Evolutionary conservation across 495 filamentous ascomycete species (phyloP).

Genomic region (Penicillium pancosmium): DNA sequence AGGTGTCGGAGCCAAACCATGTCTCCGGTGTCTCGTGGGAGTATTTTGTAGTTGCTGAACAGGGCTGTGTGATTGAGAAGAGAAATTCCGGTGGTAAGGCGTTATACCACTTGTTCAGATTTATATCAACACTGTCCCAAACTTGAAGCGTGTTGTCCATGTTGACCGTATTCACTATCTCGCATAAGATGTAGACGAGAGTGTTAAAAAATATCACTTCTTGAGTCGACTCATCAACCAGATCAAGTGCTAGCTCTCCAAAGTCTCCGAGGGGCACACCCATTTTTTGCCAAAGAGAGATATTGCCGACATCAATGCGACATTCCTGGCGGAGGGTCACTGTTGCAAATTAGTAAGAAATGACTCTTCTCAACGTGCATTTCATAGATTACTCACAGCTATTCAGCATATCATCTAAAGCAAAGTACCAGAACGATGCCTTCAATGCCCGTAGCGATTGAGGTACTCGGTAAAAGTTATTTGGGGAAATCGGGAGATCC

Average conservation of each 20-base stretch:
- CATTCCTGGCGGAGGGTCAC: constrained; percentile 50
- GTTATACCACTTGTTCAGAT: constrained; percentile 16
- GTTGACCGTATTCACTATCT: constrained; percentile 44
- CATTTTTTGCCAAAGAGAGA: constrained; percentile 49
- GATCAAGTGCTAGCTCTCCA: constrained; percentile 20
- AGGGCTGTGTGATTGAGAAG: constrained; percentile 9
- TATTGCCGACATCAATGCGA: constrained; percentile 47
- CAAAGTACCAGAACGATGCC: constrained; percentile 24
- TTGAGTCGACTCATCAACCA: neutral
- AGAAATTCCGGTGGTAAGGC: constrained; percentile 11
- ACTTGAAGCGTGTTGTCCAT: neutral
- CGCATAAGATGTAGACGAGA: constrained; percentile 50
- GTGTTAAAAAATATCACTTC: constrained; percentile 20
- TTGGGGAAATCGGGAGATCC: neutral
- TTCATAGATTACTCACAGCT: constrained; percentile 12
- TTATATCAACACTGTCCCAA: constrained; percentile 12
- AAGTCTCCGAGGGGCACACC: constrained; percentile 46
- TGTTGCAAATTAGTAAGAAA: constrained; percentile 7
- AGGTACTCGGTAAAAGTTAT: constrained; percentile 3
- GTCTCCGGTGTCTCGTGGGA: constrained; percentile 35
- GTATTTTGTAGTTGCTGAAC: neutral
- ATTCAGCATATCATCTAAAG: constrained; percentile 24
- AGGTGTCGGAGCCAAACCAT: constrained; percentile 53
- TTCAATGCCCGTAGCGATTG: constrained; percentile 17
- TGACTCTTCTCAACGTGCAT: neutral